These are phyloP conservation scores for Hibiscus tridactylites DNA, from an alignment of 345 rosid genomes.

Conservation along the genomic window DNA sequence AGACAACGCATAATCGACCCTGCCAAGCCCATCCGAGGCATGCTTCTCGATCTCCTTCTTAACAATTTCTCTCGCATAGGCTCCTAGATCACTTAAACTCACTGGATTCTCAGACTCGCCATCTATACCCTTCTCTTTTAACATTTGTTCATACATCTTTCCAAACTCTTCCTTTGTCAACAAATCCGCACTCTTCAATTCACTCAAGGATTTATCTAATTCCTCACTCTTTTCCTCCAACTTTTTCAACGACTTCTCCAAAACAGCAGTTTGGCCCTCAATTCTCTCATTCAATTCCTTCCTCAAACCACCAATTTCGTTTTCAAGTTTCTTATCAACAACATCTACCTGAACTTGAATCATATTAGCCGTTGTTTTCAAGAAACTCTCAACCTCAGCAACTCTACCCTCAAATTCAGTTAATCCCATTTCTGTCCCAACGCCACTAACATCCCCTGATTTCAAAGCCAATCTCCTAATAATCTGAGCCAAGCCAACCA, in stretches of 20 bases:
- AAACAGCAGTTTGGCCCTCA: slow-evolving; percentile 26
- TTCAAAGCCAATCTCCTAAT: slow-evolving; percentile 38
- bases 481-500: slow-evolving; percentile 59
- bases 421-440: slow-evolving; percentile 35
- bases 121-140: slow-evolving; percentile 31
- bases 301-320: slow-evolving; percentile 43
- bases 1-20: slow-evolving; percentile 64
- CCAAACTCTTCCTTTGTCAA: slow-evolving; percentile 61
- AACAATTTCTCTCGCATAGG: slow-evolving; percentile 68
- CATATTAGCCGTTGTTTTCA: slow-evolving; percentile 53
- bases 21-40: slow-evolving; percentile 89
- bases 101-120: slow-evolving; percentile 23
- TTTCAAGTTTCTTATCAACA: slow-evolving; percentile 57
- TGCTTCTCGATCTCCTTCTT: slow-evolving; percentile 84
- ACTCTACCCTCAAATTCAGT: slow-evolving; percentile 64
- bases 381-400: slow-evolving; percentile 59
- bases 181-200: slow-evolving; percentile 49
- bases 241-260: slow-evolving; percentile 43
- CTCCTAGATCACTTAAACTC: slow-evolving; percentile 59
- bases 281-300: slow-evolving; percentile 37
- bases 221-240: slow-evolving; percentile 40
- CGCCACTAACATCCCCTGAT: slow-evolving; percentile 18
- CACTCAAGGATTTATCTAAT: slow-evolving; percentile 46
- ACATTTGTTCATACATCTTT: slow-evolving; percentile 44
- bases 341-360: slow-evolving; percentile 83